A percentile compares a stretch with the other conserved stretches of the same genome.
Evolutionary conservation across 2,329 filamentous ascomycete species (phyloP).

Genomic region (Aureobasidium sp.): DNA sequence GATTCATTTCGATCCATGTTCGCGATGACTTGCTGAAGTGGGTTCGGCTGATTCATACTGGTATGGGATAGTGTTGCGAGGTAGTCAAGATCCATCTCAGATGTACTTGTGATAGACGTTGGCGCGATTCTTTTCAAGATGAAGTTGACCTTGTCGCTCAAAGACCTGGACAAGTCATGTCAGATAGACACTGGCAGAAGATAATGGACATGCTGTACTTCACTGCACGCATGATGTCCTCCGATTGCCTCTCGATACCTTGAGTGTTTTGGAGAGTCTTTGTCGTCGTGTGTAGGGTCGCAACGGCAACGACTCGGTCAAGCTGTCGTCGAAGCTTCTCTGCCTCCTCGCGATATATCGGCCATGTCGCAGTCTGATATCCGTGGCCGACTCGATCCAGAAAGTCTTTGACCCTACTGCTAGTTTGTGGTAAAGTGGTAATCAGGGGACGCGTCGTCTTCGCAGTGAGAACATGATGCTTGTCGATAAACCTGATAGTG

Average conservation of each 20-base stretch:
- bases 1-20: not conserved
- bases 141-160: constrained; percentile 1
- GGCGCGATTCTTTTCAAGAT: not conserved
- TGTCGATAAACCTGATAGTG: not conserved
- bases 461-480: not conserved
- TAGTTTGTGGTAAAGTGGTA: not conserved
- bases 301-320: not conserved
- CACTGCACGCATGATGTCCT: not conserved
- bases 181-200: not conserved
- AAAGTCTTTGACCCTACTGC: not conserved
- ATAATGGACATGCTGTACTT: not conserved
- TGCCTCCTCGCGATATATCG: not conserved
- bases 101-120: not conserved
- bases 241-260: not conserved
- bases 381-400: not conserved
- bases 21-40: not conserved
- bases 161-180: not conserved
- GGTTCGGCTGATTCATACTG: not conserved
- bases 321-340: not conserved
- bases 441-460: not conserved
- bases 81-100: not conserved
- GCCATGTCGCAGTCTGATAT: not conserved
- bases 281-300: not conserved
- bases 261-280: not conserved
- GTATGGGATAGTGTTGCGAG: not conserved